These are phyloP conservation scores for Cytospora mali DNA, from an alignment of 2,329 filamentous ascomycete species.

Conservation along the genomic window DNA sequence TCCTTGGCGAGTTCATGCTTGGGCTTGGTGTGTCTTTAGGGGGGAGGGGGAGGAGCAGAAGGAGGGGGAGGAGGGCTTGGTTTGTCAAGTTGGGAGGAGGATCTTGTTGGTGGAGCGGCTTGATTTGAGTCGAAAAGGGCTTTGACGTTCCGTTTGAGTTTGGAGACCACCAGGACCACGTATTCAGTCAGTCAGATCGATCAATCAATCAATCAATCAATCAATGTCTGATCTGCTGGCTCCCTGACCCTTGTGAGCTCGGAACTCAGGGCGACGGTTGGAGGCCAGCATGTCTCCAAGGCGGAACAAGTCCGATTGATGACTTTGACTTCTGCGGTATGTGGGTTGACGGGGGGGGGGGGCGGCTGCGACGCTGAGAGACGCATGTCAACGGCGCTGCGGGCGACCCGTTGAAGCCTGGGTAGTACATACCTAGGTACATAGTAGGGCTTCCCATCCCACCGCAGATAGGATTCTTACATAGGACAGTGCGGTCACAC, in stretches of 20 bases:
- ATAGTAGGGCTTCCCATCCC: background rate
- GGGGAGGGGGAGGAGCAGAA: too few relatives aligned
- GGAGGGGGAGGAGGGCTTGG: too few relatives aligned
- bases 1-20: background rate
- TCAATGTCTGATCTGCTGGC: too few relatives aligned
- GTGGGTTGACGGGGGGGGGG: too few relatives aligned
- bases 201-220: too few relatives aligned
- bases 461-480: background rate
- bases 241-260: background rate
- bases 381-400: background rate
- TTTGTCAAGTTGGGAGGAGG: too few relatives aligned
- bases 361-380: background rate
- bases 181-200: too few relatives aligned
- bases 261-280: background rate
- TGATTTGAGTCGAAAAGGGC: too few relatives aligned
- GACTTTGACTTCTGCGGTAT: background rate
- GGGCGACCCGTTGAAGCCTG: too few relatives aligned
- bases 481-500: constrained; percentile 10
- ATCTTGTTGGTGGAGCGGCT: background rate
- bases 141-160: too few relatives aligned
- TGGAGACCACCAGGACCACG: too few relatives aligned
- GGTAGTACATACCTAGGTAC: too few relatives aligned
- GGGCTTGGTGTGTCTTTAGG: background rate
- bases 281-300: background rate
- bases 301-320: background rate